Base-by-base conservation (phyloP, 768 basidiomycete species). In the Phylloporus rhodoxanthus region DNA sequence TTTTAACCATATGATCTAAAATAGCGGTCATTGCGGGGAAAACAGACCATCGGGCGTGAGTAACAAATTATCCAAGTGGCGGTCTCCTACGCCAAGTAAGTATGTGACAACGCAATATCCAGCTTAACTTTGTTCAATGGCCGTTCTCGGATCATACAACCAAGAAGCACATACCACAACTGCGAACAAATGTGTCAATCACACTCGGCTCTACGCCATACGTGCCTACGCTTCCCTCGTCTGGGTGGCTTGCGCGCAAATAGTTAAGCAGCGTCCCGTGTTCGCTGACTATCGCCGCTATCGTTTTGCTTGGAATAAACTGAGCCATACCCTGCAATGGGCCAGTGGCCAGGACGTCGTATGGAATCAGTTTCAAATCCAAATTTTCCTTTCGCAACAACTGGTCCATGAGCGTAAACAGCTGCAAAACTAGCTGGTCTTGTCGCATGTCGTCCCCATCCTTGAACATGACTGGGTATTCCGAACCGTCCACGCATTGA, bases 61-160 rank as follows among this genome's bases (percentile, higher is more conserved):
- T 48, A 99, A 80, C 5, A 99, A 71, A 62, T 99, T 99, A 66
- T 98, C 96, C 37, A 98, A 69, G 71, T 99, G 95, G 1, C 96
- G 84, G 68, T 99, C 96, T 3, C 96, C 96, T 1, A 99, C 95
- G 2, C 96, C 96, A 21, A 98, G 78, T 3, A 98, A 67, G 61
- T 97, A 99, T 0, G 96, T 98, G 32, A 98, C 84, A 25, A 98
- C 95, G 58, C 93, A 98, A 67, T 98, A 99, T 0, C 96, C 96
- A 49, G 96, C 95, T 97, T 61, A 51, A 33, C 38, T 57, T 38
- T 38, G 59, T 52, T 59, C 43, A 58, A n/a, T 32, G 23, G 30
- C 48, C 34, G 44, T 50, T 25, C 41, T 34, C 17, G n/a, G 36
- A 38, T 17, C 55, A 30, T 14, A 13, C n/a, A n/a, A 5, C 30